These are phyloP conservation scores for Phytopythium cucurbitacearum DNA, from an alignment of 352 stramenopile species.

Conservation along the genomic window DNA sequence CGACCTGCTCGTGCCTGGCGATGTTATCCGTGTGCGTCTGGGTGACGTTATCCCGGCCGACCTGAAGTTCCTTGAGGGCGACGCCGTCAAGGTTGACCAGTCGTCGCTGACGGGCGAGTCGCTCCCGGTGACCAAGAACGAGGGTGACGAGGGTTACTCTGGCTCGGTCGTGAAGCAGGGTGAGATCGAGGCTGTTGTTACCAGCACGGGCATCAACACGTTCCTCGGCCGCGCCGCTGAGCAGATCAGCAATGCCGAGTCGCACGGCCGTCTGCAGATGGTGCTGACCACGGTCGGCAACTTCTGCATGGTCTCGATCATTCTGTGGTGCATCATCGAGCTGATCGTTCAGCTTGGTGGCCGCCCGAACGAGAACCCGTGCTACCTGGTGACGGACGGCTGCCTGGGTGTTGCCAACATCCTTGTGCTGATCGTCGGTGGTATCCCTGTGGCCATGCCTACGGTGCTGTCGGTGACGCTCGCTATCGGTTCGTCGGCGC, in stretches of 20 bases:
- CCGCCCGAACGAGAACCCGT: constrained; percentile 69
- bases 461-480: constrained; percentile 91
- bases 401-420: constrained; percentile 71
- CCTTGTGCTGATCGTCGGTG: constrained; percentile 88
- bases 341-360: constrained; percentile 82
- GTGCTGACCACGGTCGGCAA: constrained; percentile 93
- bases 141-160: constrained; percentile 78
- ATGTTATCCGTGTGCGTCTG: constrained; percentile 74
- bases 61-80: constrained; percentile 78
- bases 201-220: constrained; percentile 83
- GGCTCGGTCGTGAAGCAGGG: constrained; percentile 84
- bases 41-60: constrained; percentile 93
- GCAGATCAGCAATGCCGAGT: constrained; percentile 71
- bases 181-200: constrained; percentile 90
- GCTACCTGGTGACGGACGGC: constrained; percentile 74
- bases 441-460: constrained; percentile 93
- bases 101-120: constrained; percentile 93
- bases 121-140: constrained; percentile 86
- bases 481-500: constrained; percentile 86
- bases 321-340: constrained; percentile 85
- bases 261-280: constrained; percentile 84
- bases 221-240: constrained; percentile 89
- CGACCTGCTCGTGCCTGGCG: constrained; percentile 62
- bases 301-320: constrained; percentile 85
- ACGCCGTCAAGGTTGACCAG: constrained; percentile 86